Base-by-base conservation (phyloP, 2,329 filamentous ascomycete genomes). In the Fusarium dlaminii region DNA sequence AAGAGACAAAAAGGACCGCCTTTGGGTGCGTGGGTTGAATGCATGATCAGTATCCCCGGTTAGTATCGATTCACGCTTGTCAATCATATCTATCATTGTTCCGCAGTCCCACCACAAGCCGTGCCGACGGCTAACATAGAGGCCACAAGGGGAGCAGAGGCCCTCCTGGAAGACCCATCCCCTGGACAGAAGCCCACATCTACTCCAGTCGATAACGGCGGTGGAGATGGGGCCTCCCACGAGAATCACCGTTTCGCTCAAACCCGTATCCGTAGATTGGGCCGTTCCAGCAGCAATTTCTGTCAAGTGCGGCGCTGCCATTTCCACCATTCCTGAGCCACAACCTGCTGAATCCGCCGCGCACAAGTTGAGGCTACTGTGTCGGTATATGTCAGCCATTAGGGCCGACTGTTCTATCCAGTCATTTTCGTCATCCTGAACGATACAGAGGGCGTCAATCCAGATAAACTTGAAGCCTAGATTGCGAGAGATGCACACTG, bases 51-150 rank as follows among this genome's bases (percentile, higher is more conserved):
- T 3, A 5, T 46, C 43, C 0, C 24, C 8, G 0, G 43, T 29
- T 0, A 2, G 5, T 46, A 46, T 46, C 0, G 43, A 0, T 0
- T 27, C 24, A 27, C 0, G 11, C 0, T 0, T 7, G 43, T 46
- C 43, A 29, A 46, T 46, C 18, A 10, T 20, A 14, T 45, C 12
- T 11, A 46, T 46, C 43, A 46, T 20, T 5, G 43, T 29, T 20
- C 43, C 43, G 2, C 43, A 46, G 4, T 46, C 43, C 43, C 43
- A 46, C 8, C 2, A 46, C 12, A 46, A 46, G 12, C 43, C 43
- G 24, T 29, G 43, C 1, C 43, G 24, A 7, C 43, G 24, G 12
- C 43, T 29, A 14, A 46, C 8, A 3, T 46, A 46, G 43, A 46
- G 43, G 24, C 43, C 43, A 27, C 43, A 24, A 27, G 43, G 24